These are phyloP conservation scores for Schizophyllum commune DNA, from an alignment of 1,284 basidiomycete species.

Conservation along the genomic window DNA sequence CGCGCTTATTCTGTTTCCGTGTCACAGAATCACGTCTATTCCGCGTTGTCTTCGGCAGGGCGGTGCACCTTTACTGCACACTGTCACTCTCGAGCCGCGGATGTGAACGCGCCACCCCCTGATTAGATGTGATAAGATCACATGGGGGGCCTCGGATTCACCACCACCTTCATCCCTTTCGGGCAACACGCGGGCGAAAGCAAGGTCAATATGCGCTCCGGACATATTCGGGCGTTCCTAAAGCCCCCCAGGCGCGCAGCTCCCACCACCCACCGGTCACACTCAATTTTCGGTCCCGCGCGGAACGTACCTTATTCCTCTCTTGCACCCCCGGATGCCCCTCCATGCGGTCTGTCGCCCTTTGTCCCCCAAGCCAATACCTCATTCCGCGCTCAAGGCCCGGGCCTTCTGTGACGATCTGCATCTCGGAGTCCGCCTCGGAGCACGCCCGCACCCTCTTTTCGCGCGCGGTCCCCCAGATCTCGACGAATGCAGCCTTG, in stretches of 20 bases:
- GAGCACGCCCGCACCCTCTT: background rate
- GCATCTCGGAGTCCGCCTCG: background rate
- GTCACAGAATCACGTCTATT: background rate
- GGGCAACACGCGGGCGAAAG: background rate
- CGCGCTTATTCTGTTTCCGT: background rate
- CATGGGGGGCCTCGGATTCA: background rate
- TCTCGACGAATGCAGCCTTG: background rate
- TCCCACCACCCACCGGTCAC: background rate
- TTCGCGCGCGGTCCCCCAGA: background rate
- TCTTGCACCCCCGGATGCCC: background rate
- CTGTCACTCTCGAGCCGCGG: background rate
- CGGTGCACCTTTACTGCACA: background rate
- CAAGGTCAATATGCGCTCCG: background rate
- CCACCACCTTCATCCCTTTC: background rate
- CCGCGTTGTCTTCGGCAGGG: background rate
- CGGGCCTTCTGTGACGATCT: background rate
- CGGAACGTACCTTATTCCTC: background rate
- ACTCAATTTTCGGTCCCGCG: background rate
- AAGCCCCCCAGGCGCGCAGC: background rate
- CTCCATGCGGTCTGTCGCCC: background rate
- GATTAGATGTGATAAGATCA: background rate
- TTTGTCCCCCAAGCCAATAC: background rate
- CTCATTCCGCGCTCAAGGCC: background rate
- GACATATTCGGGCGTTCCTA: background rate
- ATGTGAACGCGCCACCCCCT: background rate